Evolutionary conservation across 1,139 yeast species (phyloP).

Genomic region (Pneumocystis oryctolagi): DNA sequence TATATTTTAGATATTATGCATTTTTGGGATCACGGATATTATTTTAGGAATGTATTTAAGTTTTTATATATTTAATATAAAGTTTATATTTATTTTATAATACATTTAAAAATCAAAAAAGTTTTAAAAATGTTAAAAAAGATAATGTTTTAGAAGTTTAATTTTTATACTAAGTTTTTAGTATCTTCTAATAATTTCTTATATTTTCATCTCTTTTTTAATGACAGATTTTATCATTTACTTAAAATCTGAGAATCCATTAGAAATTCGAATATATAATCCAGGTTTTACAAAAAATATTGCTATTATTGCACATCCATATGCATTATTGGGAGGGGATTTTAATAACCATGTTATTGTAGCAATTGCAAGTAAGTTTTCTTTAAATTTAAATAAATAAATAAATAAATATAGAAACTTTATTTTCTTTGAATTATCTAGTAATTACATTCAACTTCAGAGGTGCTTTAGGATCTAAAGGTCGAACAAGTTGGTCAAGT

Average conservation of each 20-base stretch:
- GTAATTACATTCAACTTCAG: neutral
- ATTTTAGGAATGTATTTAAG: no score
- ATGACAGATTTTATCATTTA: neutral
- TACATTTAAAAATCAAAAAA: no score
- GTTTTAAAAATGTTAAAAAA: no score
- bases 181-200: neutral
- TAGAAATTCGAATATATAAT: neutral
- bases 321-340: neutral
- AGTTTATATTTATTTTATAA: no score
- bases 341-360: neutral
- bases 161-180: neutral
- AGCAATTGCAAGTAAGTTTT: neutral
- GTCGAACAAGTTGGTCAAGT: neutral
- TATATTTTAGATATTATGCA: neutral
- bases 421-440: neutral
- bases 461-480: neutral
- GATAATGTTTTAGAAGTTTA: neutral
- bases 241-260: neutral
- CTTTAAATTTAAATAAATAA: neutral
- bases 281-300: neutral
- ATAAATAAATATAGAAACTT: neutral
- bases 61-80: no score
- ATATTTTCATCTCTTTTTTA: neutral
- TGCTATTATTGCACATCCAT: constrained; percentile 1
- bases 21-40: no score